phyloP scores from a whole-genome alignment of 768 basidiomycete species.

The Russula vinacea region DNA sequence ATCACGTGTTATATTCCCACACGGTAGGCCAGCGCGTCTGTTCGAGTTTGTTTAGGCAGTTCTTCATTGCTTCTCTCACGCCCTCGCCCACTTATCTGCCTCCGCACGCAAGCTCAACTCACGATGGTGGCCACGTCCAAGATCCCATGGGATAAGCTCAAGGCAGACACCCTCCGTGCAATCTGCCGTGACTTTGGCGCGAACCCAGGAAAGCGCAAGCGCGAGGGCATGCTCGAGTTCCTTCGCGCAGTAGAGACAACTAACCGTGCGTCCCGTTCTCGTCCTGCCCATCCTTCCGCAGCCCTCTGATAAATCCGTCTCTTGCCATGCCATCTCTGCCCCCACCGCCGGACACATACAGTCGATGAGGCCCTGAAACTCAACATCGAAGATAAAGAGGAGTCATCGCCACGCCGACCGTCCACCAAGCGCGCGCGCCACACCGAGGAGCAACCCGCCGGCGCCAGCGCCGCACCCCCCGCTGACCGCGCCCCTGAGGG shows the following conservation, averaged over 20 bases:
- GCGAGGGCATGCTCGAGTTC: slow-evolving; percentile 31
- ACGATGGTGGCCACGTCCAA: slow-evolving; percentile 21
- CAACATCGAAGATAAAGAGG: slow-evolving; percentile 28
- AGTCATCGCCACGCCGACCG: slow-evolving; percentile 23
- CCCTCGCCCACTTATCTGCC: slow-evolving; percentile 12
- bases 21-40: background rate
- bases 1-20: slow-evolving; percentile 16
- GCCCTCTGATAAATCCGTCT: background rate
- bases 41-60: background rate
- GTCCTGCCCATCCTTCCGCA: slow-evolving; percentile 3
- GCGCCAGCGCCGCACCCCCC: slow-evolving; percentile 3
- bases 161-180: slow-evolving; percentile 32
- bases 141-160: slow-evolving; percentile 33
- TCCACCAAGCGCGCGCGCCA: slow-evolving; percentile 25
- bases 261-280: slow-evolving; percentile 29
- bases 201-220: slow-evolving; percentile 24
- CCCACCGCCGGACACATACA: background rate
- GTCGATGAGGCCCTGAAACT: slow-evolving; percentile 28
- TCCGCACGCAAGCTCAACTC: background rate
- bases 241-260: slow-evolving; percentile 30
- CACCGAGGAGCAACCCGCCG: slow-evolving; percentile 13
- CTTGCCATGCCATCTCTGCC: background rate
- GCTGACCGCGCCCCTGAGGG: slow-evolving; percentile 9
- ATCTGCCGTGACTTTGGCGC: slow-evolving; percentile 33
- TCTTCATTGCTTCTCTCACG: slow-evolving; percentile 14